phyloP scores from a whole-genome alignment of 257 asterid species.

The Ballota nigra region DNA sequence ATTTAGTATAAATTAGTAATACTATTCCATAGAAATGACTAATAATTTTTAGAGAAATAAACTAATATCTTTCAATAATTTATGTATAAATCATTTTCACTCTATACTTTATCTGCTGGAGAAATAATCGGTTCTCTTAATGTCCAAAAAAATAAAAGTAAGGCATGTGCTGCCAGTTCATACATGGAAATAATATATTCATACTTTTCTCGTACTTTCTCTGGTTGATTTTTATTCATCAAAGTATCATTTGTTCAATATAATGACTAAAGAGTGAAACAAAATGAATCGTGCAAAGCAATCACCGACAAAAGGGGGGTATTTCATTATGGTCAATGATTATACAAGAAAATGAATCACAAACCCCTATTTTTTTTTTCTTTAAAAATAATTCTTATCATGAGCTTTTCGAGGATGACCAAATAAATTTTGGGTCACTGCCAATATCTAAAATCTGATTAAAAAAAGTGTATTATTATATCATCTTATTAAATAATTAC shows the following conservation, averaged over 20 bases:
- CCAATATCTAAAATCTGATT: not conserved
- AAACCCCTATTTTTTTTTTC: not conserved
- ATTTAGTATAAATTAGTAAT: no score
- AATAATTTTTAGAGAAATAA: no score
- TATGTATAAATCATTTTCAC: no score
- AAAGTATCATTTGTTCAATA: not conserved
- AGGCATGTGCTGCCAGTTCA: not conserved
- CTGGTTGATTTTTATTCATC: no score
- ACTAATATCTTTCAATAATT: no score
- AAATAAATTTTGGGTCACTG: not conserved
- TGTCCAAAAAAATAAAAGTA: not conserved
- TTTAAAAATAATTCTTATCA: not conserved
- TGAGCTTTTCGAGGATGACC: not conserved
- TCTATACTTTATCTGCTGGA: no score
- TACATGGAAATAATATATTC: not conserved
- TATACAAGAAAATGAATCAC: not conserved
- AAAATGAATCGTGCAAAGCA: no score
- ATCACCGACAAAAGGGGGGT: no score
- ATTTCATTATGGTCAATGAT: not conserved
- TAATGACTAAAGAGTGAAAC: not conserved
- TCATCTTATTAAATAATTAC: not conserved
- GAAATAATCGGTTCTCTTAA: no score
- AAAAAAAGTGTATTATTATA: no score
- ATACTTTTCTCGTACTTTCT: not conserved
- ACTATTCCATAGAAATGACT: no score